Base-by-base conservation (phyloP, 78 protist species). In the Speleostelium caveatum region DNA sequence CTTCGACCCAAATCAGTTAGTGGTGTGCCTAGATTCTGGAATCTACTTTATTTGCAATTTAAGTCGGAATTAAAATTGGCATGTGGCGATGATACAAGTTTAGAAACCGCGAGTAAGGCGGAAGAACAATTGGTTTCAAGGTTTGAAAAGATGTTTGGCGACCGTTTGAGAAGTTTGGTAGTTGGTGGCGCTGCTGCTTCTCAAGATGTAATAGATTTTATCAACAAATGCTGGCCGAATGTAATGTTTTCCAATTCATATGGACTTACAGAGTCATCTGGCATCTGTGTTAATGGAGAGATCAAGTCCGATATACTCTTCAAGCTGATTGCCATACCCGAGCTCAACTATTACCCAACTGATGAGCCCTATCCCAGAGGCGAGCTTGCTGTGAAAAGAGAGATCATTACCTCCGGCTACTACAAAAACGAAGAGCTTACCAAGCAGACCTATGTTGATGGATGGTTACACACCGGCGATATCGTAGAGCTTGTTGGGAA, bases 391-490 rank as follows among this genome's bases (percentile, higher is more conserved):
- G 80, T 97, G 22, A 71, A 90, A 22, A 93, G 95, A n/a, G 65
- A 75, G 0, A 36, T 59, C 14, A 76, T 97, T 65, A 36, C 75
- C 35, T 30, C 14, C 1, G 98, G 98, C 19, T 98, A 98, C 80
- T 96, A 87, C 65, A 86, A 95, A 55, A 59, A 87, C 39, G 45
- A 67, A 4, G 68, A 75, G 3, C 51, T 75, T 19, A 75, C 73
- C 0, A 61, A 51, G 0, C 59, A 75, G 36, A 28, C 78, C 16
- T 86, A 83, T 61, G 79, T 19, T 26, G 95, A 94, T 79, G 97
- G 98, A 56, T 98, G 77, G 86, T 97, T 94, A 78, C 66, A 72
- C 39, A 97, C 99, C 22, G 98, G 98, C 59, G 99, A 98, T 85
- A 26, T 98, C 28, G 97, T 92, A 2, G 94, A 89, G 65, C 8